A percentile compares a stretch with the other conserved stretches of the same genome.
These are phyloP conservation scores for Fonsecaea erecta DNA, from an alignment of 2,329 filamentous ascomycete species.

Conservation along the genomic window DNA sequence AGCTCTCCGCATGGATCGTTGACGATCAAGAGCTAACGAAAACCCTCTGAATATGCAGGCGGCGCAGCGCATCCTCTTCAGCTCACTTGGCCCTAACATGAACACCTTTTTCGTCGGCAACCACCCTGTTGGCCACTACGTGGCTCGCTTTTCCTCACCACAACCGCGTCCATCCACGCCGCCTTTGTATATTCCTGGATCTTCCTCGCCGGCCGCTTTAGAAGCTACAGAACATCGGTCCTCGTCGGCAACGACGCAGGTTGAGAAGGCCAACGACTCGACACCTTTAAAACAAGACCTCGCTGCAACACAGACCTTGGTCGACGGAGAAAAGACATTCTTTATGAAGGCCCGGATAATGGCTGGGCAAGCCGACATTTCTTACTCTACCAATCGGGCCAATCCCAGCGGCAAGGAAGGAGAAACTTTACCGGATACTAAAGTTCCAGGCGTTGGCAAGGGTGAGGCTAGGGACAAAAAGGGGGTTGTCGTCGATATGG, in stretches of 20 bases:
- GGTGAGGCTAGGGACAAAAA: conserved; percentile 6
- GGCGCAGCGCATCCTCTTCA: conserved; percentile 75
- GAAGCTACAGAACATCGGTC: neutral
- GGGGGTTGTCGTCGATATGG: conserved; percentile 4
- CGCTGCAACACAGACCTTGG: conserved; percentile 39
- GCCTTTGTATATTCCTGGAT: conserved; percentile 4
- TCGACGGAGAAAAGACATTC: conserved; percentile 80
- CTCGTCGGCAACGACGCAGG: conserved; percentile 35
- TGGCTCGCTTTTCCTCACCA: conserved; percentile 57
- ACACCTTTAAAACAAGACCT: conserved; percentile 22
- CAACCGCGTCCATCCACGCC: conserved; percentile 40
- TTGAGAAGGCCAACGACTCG: conserved; percentile 15
- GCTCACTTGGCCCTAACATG: conserved; percentile 89
- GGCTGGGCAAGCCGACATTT: conserved; percentile 90
- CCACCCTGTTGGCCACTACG: conserved; percentile 80
- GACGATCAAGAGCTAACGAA: neutral
- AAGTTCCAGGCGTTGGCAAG: conserved; percentile 31
- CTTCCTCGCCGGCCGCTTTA: conserved; percentile 33
- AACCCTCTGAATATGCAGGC: conserved; percentile 60
- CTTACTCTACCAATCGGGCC: neutral
- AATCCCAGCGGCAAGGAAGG: conserved; percentile 33
- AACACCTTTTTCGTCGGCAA: conserved; percentile 97
- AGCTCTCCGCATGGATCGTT: neutral
- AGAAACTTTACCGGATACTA: conserved; percentile 56
- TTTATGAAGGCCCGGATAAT: conserved; percentile 97